A percentile compares a stretch with the other conserved stretches of the same genome.
These are phyloP conservation scores for Pseudopediastrum boryanum DNA, from an alignment of 139 green algal species.

Conservation along the genomic window DNA sequence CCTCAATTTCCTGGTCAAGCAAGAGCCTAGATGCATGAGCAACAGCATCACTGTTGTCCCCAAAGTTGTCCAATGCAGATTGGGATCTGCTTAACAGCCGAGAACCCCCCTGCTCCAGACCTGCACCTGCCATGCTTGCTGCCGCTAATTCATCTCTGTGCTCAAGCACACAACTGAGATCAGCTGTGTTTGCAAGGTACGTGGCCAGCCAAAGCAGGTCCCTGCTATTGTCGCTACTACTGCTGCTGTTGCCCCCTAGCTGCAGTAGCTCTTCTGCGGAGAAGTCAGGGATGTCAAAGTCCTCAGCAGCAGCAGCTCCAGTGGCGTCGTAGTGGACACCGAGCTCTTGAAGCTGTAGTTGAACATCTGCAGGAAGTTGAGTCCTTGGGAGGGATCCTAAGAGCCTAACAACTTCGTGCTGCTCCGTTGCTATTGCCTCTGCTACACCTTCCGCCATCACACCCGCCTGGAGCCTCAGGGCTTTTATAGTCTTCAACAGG, in stretches of 20 bases:
- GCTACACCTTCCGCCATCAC: slow-evolving; percentile 22
- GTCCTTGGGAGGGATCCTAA: neutral
- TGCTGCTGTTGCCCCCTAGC: neutral
- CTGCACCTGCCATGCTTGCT: no score
- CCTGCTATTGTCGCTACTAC: neutral
- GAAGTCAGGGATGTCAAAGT: slow-evolving; percentile 16
- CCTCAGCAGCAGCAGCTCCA: neutral
- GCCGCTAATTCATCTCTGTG: slow-evolving; percentile 3
- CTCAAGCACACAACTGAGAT: slow-evolving; percentile 3
- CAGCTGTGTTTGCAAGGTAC: neutral
- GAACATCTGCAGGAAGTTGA: neutral
- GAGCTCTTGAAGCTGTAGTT: slow-evolving; percentile 12
- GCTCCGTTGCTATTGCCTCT: slow-evolving; percentile 12
- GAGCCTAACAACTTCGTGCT: neutral
- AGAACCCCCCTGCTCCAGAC: no score
- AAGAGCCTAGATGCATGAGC: no score
- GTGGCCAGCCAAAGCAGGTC: slow-evolving; percentile 8
- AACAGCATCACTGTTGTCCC: no score
- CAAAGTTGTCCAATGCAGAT: no score
- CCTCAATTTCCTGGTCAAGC: slow-evolving; percentile 7
- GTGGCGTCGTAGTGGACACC: neutral
- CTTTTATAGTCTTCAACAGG: slow-evolving; percentile 18
- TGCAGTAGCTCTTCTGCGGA: neutral
- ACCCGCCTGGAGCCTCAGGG: slow-evolving; percentile 23
- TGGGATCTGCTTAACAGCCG: no score